phyloP scores from a whole-genome alignment of 176 grass and related monocot species.

The sorghum (Sorghum bicolor) region DNA sequence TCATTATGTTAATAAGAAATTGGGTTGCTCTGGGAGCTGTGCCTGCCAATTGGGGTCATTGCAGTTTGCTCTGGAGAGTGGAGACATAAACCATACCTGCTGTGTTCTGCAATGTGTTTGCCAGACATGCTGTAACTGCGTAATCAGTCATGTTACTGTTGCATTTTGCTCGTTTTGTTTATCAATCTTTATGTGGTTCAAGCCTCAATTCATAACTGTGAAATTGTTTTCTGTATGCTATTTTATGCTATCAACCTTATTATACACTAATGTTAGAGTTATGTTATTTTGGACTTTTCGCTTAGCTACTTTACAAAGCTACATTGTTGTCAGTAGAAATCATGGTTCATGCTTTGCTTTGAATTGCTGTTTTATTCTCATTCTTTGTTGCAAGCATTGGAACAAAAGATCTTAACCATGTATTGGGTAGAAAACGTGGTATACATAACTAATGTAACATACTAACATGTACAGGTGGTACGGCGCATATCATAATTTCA shows the following conservation, averaged over 20 bases:
- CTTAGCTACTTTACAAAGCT: neutral
- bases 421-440: neutral
- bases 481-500: neutral
- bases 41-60: too few species aligned
- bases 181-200: neutral
- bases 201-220: neutral
- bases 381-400: neutral
- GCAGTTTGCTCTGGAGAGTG: too few species aligned
- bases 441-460: neutral
- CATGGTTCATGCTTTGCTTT: neutral
- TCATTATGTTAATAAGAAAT: too few species aligned
- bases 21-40: too few species aligned
- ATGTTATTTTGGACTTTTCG: neutral
- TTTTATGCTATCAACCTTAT: neutral
- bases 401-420: neutral
- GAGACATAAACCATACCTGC: too few species aligned
- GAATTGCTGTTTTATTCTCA: constrained; percentile 7
- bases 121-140: neutral
- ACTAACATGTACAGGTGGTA: neutral
- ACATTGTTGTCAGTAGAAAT: neutral
- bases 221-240: neutral
- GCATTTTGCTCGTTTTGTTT: neutral
- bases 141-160: neutral
- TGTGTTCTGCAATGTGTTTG: neutral
- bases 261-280: neutral